Evolutionary conservation across 225 moss, liverwort and hornwort species (phyloP), one percentile per base, ranked within the genome.

Genomic region (Straminergon stramineum): DNA sequence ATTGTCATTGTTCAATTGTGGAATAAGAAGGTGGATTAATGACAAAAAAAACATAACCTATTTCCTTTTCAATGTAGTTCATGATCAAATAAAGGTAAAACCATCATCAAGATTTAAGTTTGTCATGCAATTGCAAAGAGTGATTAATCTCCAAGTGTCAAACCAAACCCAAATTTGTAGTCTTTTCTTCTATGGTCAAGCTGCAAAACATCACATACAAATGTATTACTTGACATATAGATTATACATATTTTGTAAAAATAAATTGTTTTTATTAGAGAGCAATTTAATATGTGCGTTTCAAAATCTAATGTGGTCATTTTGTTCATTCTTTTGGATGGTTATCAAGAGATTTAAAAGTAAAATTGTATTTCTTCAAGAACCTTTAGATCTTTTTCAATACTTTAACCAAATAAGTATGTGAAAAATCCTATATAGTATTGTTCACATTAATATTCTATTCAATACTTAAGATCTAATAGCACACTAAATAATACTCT

Each of bases 161-260:
- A 94, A 87, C 98, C 96, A 94, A 98, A 98, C 2, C 97, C 98
- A 90, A 98, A 98, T 61, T 98, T 98, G 89, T 96, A 98, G 78
- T 98, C 95, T 75, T 96, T 98, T 87, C 94, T 96, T 92, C 95
- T 96, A 89, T 95, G 92, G 75, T 97, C 96, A 92, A 97, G 92
- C 98, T 98, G 96, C 92, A 91, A 91, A 85, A n/a, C 83, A 90
- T 58, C 17, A 57, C 15, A 78, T 15, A 70, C 11, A 82, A 57
- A 63, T 63, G 13, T 68, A 21, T 87, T 26, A 87, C 34, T 56
- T 45, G 28, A 51, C 7, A 57, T 45, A 8, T 34, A 58, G 8
- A 35, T 65, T 9, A 41, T 35, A 86, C 13, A 62, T 37, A 15
- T 37, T 56, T 0, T 26, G 1, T 12, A 0, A 39, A 55, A 55